Conservation (phyloP, 768 basidiomycete genomes). For the Tricholoma saponaceum region DNA sequence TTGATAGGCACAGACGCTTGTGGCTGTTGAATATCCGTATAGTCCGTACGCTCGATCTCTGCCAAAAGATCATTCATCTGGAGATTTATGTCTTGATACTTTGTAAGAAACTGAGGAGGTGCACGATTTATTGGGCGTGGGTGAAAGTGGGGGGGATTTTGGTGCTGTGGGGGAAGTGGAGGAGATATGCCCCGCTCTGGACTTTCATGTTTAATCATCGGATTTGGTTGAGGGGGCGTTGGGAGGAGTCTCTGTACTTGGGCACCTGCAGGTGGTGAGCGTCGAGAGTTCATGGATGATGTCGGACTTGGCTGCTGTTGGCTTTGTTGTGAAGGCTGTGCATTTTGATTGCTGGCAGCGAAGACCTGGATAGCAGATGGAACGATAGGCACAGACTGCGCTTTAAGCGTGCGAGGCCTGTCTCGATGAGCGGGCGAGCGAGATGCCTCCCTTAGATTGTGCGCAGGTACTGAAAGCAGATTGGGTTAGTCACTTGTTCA, state of each 20-base stretch:
- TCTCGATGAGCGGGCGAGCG: constrained; percentile 44
- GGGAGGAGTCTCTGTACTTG: constrained; percentile 34
- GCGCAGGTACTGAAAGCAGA: constrained; percentile 33
- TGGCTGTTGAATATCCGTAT: constrained; percentile 60
- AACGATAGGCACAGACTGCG: constrained; percentile 60
- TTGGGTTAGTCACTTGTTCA: constrained; percentile 20
- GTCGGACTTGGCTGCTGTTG: constrained; percentile 46
- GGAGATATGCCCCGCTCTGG: constrained; percentile 31
- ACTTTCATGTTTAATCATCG: constrained; percentile 22
- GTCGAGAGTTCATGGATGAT: constrained; percentile 34
- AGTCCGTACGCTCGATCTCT: constrained; percentile 70
- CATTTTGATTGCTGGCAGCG: constrained; percentile 29
- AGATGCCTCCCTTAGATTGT: constrained; percentile 44
- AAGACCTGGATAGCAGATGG: constrained; percentile 55
- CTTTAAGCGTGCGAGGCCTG: constrained; percentile 51
- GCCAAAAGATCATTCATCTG: constrained; percentile 67
- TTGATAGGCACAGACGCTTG: constrained; percentile 44
- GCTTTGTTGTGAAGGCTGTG: constrained; percentile 36
- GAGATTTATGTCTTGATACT: constrained; percentile 46
- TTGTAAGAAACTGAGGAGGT: constrained; percentile 51
- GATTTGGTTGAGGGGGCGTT: constrained; percentile 42
- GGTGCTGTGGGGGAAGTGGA: constrained; percentile 29
- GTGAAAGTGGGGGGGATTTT: constrained; percentile 43
- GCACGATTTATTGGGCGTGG: constrained; percentile 64
- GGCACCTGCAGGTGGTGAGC: constrained; percentile 34